These are phyloP conservation scores for Fabrea salina DNA, from an alignment of 169 alveolate species.

Conservation along the genomic window DNA sequence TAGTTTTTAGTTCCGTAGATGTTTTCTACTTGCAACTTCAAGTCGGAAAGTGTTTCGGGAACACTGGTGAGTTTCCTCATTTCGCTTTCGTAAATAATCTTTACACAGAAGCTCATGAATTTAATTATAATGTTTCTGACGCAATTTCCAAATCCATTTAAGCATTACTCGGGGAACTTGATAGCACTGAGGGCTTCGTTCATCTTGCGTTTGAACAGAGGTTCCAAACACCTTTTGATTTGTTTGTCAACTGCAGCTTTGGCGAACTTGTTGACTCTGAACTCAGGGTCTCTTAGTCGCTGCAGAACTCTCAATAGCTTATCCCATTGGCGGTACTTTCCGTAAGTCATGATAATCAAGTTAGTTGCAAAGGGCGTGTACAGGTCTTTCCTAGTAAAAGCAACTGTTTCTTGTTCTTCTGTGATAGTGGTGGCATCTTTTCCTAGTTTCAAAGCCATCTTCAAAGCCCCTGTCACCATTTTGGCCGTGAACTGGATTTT, in stretches of 20 bases:
- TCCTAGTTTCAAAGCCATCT: neutral
- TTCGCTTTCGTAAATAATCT: neutral
- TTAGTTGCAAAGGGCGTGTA: neutral
- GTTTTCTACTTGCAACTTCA: neutral
- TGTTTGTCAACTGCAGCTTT: too few species aligned
- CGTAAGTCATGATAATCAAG: neutral
- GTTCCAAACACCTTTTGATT: too few species aligned
- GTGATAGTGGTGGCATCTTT: neutral
- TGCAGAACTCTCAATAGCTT: too few species aligned
- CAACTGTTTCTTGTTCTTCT: neutral
- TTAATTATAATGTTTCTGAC: neutral
- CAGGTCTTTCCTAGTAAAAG: neutral
- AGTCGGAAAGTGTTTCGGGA: conserved; percentile 14
- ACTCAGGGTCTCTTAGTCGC: too few species aligned
- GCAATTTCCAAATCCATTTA: too few species aligned
- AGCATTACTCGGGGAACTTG: too few species aligned
- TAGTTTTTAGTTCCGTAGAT: neutral
- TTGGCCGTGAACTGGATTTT: neutral
- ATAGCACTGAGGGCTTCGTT: too few species aligned
- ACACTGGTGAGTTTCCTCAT: neutral
- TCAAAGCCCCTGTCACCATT: neutral
- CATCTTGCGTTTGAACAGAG: too few species aligned
- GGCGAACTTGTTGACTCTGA: too few species aligned
- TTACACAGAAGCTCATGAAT: neutral
- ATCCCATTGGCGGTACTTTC: too few species aligned